Base-by-base conservation (phyloP, 495 filamentous ascomycete species). In the Daldinia concentrica region DNA sequence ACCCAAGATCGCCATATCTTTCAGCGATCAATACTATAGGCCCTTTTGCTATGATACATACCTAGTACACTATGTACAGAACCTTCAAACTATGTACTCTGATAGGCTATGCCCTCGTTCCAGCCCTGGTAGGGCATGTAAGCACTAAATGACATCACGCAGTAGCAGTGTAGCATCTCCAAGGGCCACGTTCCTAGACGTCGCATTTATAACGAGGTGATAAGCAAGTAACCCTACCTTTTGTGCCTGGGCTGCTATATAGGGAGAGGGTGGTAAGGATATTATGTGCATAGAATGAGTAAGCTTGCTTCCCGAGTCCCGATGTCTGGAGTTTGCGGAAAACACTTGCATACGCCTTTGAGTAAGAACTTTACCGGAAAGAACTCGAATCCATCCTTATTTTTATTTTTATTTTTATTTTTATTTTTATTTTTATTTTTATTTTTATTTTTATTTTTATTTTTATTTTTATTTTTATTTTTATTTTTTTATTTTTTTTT, bases 141-240 rank as follows among this genome's bases (percentile, higher is more conserved):
- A 70, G 68, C 68, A 57, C 56, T 60, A 67, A 67, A 39, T 61
- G 37, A 39, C 61, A 65, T 64, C 68, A 64, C 43, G 30, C 14
- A 54, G 34, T 54, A 30, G 43, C 43, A 48, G 43, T 24, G 43
- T 48, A 24, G 19, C 43, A 48, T 48, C 19, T 24, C 24, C 15
- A 8, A 48, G 22, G 43, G 17, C 43, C 2, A 24, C 19, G 12
- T 24, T 48, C 43, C 43, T 48, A 6, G 39, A 19, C 39, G 39
- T 43, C 19, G 43, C 17, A 48, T 22, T 22, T 19, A 19, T 48
- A 9, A 3, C 43, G 3, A 48, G 43, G 24, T 22, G 17, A 48
- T 48, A 24, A 48, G 43, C 43, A 48, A 48, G 43, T 6, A 45
- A 45, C 17, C 41, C 17, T 22, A 1, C 7, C 2, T 45, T 17